Base-by-base conservation (phyloP, 371 early-diverging fungal species). In the Thermomucor indicae-seudaticae region DNA sequence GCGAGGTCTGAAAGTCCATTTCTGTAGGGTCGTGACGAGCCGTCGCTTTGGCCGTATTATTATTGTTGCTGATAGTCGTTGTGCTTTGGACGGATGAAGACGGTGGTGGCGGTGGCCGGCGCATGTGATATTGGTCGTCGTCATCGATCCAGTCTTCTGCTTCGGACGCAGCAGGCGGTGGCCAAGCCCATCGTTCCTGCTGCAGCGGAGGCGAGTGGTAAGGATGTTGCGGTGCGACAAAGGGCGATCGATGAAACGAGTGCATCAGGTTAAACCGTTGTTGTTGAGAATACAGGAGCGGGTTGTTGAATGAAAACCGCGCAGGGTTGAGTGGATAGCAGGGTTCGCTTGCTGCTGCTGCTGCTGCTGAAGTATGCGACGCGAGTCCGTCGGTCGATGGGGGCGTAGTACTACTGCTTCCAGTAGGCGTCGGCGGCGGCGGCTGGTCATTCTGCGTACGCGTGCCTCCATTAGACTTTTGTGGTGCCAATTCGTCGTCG, bases 1-100 rank as follows among this genome's bases (percentile, higher is more conserved):
- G 67, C 29, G 84, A 78, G 6, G 92, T 51, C 62, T 95, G 95
- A 43, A 88, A 78, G 61, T 95, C 94, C 51, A 75, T 81, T 58
- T 59, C 70, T 0, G 65, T 66, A 29, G 48, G 46, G 24, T 37
- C 41, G n/a, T 22, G 3, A 14, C 28, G 47, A 6, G 55, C 5
- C 14, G 34, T 48, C 17, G 20, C 14, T 43, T 29, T n/a, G n/a
- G n/a, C n/a, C n/a, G 22, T 47, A 22, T 16, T 41, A 43, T 14
- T 11, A 44, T 49, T 11, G 39, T 16, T 43, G n/a, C 35, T 51
- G 0, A 28, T 30, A 25, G 27, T 40, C 44, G 10, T 47, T 49
- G 29, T 23, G 44, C 43, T 43, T 31, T 51, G 3, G 51, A 51
- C 20, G 42, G 51, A 37, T 25, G 16, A 24, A 37, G 37, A 37